Evolutionary conservation across 345 rosid genomes (phyloP), one percentile per base, ranked within the genome.

Genomic region (Rhodomyrtus tomentosa): DNA sequence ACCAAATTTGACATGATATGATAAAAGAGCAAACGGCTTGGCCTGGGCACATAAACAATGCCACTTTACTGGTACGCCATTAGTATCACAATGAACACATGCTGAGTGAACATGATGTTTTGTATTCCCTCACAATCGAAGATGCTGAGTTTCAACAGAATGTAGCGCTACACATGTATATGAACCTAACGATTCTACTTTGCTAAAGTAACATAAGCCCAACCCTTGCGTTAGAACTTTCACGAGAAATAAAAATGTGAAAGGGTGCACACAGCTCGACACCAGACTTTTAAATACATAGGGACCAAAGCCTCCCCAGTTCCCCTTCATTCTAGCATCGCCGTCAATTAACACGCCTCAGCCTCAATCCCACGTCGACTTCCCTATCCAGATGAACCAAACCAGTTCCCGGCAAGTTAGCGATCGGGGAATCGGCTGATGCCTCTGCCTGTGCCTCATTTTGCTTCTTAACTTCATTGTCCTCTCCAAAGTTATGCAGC

Each of bases 401-500:
- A 79, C 85, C 91, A 32, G 83, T 82, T 7, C 82, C 92, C 42
- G 0, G 86, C 24, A 56, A 55, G 83, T 84, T 86, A 14, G 87
- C 84, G 48, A 76, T 83, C 48, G 82, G 87, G 0, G 56, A 80
- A 42, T 92, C 92, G 6, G 87, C 76, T 22, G 87, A 79, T 80
- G 62, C 22, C 29, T 79, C 90, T 11, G 85, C 85, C 76, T 88
- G 89, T 9, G 85, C 85, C 76, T 88, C 89, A 9, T 54, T 88
- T 81, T 50, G 91, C 86, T 83, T 87, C 88, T 86, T 88, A 84
- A 87, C 85, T 29, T 85, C 89, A 8, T 25, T 7, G 84, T 90
- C 91, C 87, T 97, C 99, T 21, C 98, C 93, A 32, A 80, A 98
- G 92, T 98, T 93, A 55, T 98, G 99, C n/a, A 98, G 98, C 85